Evolutionary conservation across 2,329 filamentous ascomycete species (phyloP).

Genomic region (Diplodia intermedia): DNA sequence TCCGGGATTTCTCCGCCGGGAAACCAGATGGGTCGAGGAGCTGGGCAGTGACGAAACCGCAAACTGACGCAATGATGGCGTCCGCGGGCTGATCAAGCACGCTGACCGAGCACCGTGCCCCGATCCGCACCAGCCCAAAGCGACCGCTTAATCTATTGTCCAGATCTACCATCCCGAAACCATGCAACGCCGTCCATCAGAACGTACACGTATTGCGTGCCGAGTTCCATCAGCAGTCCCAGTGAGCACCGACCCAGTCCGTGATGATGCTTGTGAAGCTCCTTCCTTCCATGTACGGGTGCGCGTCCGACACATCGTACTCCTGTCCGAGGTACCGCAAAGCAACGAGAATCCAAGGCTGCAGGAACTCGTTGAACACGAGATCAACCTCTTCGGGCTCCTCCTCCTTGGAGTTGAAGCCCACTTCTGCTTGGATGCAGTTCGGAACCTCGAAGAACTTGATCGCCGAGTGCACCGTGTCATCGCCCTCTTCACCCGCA

Average conservation of each 20-base stretch:
- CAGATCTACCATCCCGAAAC: neutral
- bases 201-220: neutral
- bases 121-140: constrained; percentile 8
- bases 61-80: constrained; percentile 18
- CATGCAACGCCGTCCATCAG: neutral
- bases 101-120: constrained; percentile 11
- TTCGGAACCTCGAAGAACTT: constrained; percentile 82
- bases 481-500: constrained; percentile 82
- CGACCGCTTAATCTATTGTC: neutral
- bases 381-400: constrained; percentile 78
- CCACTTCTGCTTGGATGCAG: constrained; percentile 74
- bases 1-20: constrained; percentile 7
- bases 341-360: constrained; percentile 79
- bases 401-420: constrained; percentile 58
- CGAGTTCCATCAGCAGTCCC: constrained; percentile 44
- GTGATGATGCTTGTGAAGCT: constrained; percentile 65
- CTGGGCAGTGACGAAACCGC: constrained; percentile 20
- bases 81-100: constrained; percentile 15
- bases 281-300: constrained; percentile 59
- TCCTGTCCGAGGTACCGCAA: constrained; percentile 66
- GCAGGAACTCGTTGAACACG: constrained; percentile 89
- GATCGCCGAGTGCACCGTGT: constrained; percentile 80
- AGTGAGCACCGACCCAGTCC: constrained; percentile 65
- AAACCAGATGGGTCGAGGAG: neutral
- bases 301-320: constrained; percentile 59